Base-by-base conservation (phyloP, 2,329 filamentous ascomycete genomes). In the Cordyceps farinosa region DNA sequence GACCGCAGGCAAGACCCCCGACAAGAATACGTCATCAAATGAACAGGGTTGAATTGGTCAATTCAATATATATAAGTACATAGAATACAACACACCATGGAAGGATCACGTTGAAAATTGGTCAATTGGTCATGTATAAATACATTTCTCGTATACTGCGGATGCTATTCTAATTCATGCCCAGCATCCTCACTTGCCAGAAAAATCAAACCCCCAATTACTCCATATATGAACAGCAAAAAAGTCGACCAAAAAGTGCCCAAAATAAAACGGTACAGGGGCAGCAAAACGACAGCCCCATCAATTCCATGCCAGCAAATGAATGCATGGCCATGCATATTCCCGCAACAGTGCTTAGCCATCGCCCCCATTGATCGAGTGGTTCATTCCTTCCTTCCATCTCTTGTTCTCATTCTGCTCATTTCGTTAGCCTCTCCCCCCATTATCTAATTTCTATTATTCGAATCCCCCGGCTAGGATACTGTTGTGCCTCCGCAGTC, bases 401-500 rank as follows among this genome's bases (percentile, higher is more conserved):
- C 9, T 17, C 11, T 22, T 32, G 22, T 47, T 17, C n/a, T 9
- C 29, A 11, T 45, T 30, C 7, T 27, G 10, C 48, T 17, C n/a
- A 29, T 4, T 15, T n/a, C 13, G 17, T 56, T 30, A 32, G 13
- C 5, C 29, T 51, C 13, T 17, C 11, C 27, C 27, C 13, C 22
- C 17, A 10, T 38, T 40, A 32, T 51, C 34, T 10, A n/a, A 17
- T 17, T 5, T 30, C 2, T n/a, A 3, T 3, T 30, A 9, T 10
- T n/a, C 13, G 22, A 13, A 17, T 8, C 10, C 7, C 3, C 9
- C n/a, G 5, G 32, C 40, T 48, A 50, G 3, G 51, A 80, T 15
- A 88, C 80, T 9, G 87, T 90, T 78, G 89, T 87, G 34, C 92
- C 92, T 30, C 83, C 89, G 73, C 94, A 98, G 74, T 93, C 88